These are phyloP conservation scores for Aquilaria sinensis DNA, from an alignment of 345 rosid species.

Conservation along the genomic window DNA sequence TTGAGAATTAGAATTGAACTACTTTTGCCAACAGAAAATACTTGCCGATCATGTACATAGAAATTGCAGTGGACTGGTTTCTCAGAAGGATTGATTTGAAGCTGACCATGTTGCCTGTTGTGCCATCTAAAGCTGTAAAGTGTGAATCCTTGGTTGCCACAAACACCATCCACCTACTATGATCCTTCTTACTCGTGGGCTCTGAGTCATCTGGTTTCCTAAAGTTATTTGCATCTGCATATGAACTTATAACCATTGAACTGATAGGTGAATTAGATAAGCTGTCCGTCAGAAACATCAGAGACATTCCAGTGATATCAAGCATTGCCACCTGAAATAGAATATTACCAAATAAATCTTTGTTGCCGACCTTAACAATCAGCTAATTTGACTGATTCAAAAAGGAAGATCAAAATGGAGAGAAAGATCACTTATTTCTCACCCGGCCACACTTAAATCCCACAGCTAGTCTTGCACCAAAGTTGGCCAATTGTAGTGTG, in stretches of 20 bases:
- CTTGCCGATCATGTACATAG: constrained; percentile 69
- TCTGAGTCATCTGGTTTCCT: constrained; percentile 22
- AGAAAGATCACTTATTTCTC: constrained; percentile 19
- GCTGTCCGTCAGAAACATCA: constrained; percentile 55
- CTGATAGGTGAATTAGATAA: constrained; percentile 47
- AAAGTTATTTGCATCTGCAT: constrained; percentile 24
- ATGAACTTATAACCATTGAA: constrained; percentile 41
- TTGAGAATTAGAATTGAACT: constrained; percentile 8
- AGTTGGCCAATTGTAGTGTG: constrained; percentile 42
- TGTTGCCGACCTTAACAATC: constrained; percentile 9
- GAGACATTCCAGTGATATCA: constrained; percentile 47
- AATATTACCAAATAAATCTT: constrained; percentile 13
- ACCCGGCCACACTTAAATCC: constrained; percentile 83
- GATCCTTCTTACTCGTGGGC: constrained; percentile 24
- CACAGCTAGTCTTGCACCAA: constrained; percentile 58
- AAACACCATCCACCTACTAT: constrained; percentile 30
- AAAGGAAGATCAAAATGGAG: constrained; percentile 1
- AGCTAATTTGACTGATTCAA: constrained; percentile 1
- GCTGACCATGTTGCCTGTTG: constrained; percentile 39
- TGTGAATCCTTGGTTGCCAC: constrained; percentile 59
- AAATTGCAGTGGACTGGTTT: constrained; percentile 41
- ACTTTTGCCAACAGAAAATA: constrained; percentile 12
- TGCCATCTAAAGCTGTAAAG: constrained; percentile 48
- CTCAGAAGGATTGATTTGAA: constrained; percentile 29
- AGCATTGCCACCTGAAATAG: constrained; percentile 80